Conservation (phyloP, 306 rosid species). For the Purshia tridentata region DNA sequence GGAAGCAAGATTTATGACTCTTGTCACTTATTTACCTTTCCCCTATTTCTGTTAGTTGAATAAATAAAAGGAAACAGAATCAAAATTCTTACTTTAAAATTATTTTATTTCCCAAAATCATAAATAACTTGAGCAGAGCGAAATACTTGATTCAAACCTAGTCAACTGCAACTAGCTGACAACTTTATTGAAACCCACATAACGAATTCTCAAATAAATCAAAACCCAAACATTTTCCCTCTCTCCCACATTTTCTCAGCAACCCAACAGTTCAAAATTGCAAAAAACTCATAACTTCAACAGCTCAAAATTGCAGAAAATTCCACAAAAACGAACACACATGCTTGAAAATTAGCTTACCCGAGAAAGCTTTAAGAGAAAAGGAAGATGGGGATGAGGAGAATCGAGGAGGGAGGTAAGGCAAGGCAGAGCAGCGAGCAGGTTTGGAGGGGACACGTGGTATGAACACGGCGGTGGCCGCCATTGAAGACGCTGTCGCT, state of each 20-base stretch:
- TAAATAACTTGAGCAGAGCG: not conserved
- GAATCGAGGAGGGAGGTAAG: conserved; percentile 73
- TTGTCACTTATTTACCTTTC: not conserved
- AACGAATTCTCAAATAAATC: not conserved
- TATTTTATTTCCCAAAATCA: not conserved
- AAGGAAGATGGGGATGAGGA: conserved; percentile 43
- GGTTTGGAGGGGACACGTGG: conserved; percentile 40
- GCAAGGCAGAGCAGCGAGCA: conserved; percentile 62
- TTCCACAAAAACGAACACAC: not conserved
- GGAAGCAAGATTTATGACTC: not conserved
- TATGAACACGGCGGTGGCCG: conserved; percentile 55
- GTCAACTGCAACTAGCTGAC: not conserved
- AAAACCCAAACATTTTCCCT: not conserved
- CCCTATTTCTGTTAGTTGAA: not conserved
- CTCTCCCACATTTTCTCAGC: conserved; percentile 16
- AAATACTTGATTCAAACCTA: not conserved
- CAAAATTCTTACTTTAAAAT: not conserved
- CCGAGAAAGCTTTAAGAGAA: conserved; percentile 48
- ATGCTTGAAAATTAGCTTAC: conserved; percentile 27
- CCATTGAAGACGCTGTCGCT: conserved; percentile 53
- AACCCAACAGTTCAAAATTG: not conserved
- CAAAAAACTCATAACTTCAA: not conserved
- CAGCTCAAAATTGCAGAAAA: not conserved
- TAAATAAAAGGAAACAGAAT: not conserved
- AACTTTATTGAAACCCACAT: not conserved